Percentiles rank a stretch among this genome's conserved stretches.
Evolutionary conservation across 495 filamentous ascomycete species (phyloP).

Genomic region (Lindgomyces ingoldianus): DNA sequence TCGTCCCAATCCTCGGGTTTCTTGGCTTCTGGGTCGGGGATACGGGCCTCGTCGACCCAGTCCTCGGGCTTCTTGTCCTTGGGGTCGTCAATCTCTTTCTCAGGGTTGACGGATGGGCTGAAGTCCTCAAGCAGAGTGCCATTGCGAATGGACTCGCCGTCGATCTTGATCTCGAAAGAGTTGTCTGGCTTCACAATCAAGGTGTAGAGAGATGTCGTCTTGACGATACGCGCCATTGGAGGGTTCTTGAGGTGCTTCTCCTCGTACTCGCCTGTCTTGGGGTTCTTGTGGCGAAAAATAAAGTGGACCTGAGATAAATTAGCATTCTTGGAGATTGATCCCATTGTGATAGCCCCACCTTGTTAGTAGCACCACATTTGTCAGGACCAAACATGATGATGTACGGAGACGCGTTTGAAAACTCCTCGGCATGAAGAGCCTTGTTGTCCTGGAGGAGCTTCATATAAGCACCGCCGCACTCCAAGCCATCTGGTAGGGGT

Average conservation of each 20-base stretch:
- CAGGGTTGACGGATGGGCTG: constrained; percentile 87
- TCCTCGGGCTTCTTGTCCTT: constrained; percentile 92
- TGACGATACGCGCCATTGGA: constrained; percentile 81
- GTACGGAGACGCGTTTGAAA: constrained; percentile 95
- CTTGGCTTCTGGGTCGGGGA: constrained; percentile 86
- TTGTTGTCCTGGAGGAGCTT: constrained; percentile 99
- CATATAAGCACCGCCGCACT: constrained; percentile 98
- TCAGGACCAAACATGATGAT: constrained; percentile 99
- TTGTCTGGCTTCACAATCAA: constrained; percentile 95
- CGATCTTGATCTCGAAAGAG: constrained; percentile 85
- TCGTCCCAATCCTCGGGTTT: constrained; percentile 99
- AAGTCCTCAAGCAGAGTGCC: constrained; percentile 96
- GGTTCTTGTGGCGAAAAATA: constrained; percentile 99
- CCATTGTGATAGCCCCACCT: constrained; percentile 53
- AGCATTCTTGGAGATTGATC: not conserved
- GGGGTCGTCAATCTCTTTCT: constrained; percentile 93
- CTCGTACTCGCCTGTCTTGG: constrained; percentile 99
- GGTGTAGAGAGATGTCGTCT: constrained; percentile 92
- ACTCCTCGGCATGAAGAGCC: constrained; percentile 94
- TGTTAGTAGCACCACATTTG: constrained; percentile 99
- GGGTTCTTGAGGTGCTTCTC: constrained; percentile 95
- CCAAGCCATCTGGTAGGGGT: constrained; percentile 71
- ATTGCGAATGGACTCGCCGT: constrained; percentile 80
- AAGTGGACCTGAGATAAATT: constrained; percentile 75
- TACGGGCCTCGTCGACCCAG: constrained; percentile 92